Evolutionary conservation across 257 asterid species (phyloP), one percentile per base, ranked within the genome.

Genomic region (Capsicum rhomboideum): DNA sequence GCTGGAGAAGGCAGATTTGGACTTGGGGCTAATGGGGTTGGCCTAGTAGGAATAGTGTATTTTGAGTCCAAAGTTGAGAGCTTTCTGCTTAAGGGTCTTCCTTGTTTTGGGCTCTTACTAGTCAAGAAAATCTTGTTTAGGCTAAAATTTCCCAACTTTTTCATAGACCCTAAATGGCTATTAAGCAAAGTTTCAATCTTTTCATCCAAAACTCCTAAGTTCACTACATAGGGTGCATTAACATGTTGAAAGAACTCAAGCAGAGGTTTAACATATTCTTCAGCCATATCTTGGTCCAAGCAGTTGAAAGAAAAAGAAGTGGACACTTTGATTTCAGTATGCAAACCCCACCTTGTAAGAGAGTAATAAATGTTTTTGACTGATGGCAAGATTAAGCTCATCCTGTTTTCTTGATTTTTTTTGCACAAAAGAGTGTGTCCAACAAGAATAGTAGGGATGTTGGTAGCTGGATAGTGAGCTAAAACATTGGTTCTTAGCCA

Each of bases 271-370:
- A 90, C 81, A 80, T 85, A 59, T 31, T 14, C 21, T 18, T 91
- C 88, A 16, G 88, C 87, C 2, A 91, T 67, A 85, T 78, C 23
- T 55, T 87, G 69, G 79, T 87, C 83, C 85, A 92, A 20, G 87
- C 99, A 94, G 66, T 83, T 61, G 79, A 92, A 85, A 64, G 97
- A 90, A 52, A 96, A 86, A 6, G 93, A 84, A 85, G 92, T 82
- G 23, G 95, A 82, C 8, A 88, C 91, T 86, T 91, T 93, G 79
- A 96, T 91, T 71, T 92, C 91, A 74, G 68, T 83, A 11, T 94
- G 94, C 91, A 96, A 86, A 46, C 98, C 98, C 98, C 99, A 96
- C 83, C 98, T 90, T 54, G 93, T 92, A 75, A 96, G 99, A n/a
- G 98, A 89, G 23, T 91, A 85, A 88, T 92, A 91, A 64, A 96